Evolutionary conservation across 2,329 filamentous ascomycete genomes (phyloP).

Genomic region (Colletotrichum nymphaeae): DNA sequence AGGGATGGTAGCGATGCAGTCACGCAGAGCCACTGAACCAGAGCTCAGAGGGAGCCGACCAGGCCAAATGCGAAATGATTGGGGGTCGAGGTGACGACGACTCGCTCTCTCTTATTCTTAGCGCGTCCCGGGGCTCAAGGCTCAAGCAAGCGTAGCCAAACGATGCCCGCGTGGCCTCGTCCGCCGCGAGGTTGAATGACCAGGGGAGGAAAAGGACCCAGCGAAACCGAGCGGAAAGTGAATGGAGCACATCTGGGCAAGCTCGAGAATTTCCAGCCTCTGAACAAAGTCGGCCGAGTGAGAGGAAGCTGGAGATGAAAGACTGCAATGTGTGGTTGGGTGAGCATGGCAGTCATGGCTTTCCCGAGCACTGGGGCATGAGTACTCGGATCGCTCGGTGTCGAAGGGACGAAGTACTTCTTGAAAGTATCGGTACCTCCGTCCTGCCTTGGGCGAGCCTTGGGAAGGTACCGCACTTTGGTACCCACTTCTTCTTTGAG

Average conservation of each 20-base stretch:
- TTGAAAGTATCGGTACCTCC: conserved; percentile 23
- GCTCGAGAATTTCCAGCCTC: neutral
- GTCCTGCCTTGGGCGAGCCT: conserved; percentile 5
- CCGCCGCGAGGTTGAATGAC: conserved; percentile 1
- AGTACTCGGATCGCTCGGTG: conserved; percentile 14
- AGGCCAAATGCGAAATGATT: conserved; percentile 15
- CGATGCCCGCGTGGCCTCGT: conserved; percentile 10
- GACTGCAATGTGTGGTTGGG: neutral
- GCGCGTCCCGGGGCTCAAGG: conserved; percentile 9
- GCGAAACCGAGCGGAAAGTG: conserved; percentile 10
- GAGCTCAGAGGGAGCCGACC: conserved; percentile 8
- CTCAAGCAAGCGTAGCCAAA: conserved; percentile 8
- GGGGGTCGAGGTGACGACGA: conserved; percentile 28
- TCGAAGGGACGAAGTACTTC: too few relatives aligned
- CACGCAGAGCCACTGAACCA: neutral
- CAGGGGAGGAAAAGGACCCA: neutral
- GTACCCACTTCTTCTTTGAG: neutral
- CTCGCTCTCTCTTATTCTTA: conserved; percentile 10
- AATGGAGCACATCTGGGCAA: neutral
- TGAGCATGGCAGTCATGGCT: neutral
- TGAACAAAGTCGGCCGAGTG: neutral
- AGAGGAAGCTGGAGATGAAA: neutral
- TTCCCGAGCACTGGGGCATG: neutral
- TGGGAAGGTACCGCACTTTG: neutral
- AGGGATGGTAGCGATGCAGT: neutral